Percentiles rank a stretch among this genome's conserved stretches.
phyloP scores from a whole-genome alignment of 1,139 yeast species.

The Saccharomyces hybrid region DNA sequence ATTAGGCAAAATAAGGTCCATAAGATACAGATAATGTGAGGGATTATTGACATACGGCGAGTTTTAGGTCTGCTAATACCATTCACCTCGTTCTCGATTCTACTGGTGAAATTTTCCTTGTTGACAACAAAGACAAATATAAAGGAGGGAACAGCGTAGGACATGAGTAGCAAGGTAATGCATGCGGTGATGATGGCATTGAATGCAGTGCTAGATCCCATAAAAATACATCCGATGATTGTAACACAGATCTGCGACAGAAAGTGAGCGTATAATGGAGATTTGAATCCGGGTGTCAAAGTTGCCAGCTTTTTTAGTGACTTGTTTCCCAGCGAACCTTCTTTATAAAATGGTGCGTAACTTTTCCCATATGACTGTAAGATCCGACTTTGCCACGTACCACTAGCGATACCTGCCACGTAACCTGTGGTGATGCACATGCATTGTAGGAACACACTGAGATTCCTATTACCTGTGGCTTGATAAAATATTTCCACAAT shows the following conservation, averaged over 20 bases:
- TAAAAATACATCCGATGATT: constrained; percentile 33
- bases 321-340: constrained; percentile 9
- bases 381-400: constrained; percentile 48
- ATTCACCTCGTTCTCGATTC: constrained; percentile 2
- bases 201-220: constrained; percentile 35
- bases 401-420: constrained; percentile 43
- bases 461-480: constrained; percentile 45
- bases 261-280: constrained; percentile 33
- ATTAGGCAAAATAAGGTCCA: constrained; percentile 41
- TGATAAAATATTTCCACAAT: constrained; percentile 53
- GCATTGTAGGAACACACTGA: constrained; percentile 42
- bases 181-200: constrained; percentile 36
- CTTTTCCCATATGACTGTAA: constrained; percentile 49
- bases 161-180: constrained; percentile 32
- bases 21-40: constrained; percentile 35
- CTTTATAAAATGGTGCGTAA: constrained; percentile 20
- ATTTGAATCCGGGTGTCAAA: constrained; percentile 26
- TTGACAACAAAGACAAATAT: constrained; percentile 35
- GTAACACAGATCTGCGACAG: constrained; percentile 30
- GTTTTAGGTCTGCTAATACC: constrained; percentile 12
- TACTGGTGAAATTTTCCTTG: constrained; percentile 38
- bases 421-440: constrained; percentile 39
- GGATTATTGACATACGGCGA: constrained; percentile 32
- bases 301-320: constrained; percentile 28
- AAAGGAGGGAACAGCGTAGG: constrained; percentile 31